These are phyloP conservation scores for Pichia sp. DNA, from an alignment of 1,139 yeast genomes.

Conservation along the genomic window DNA sequence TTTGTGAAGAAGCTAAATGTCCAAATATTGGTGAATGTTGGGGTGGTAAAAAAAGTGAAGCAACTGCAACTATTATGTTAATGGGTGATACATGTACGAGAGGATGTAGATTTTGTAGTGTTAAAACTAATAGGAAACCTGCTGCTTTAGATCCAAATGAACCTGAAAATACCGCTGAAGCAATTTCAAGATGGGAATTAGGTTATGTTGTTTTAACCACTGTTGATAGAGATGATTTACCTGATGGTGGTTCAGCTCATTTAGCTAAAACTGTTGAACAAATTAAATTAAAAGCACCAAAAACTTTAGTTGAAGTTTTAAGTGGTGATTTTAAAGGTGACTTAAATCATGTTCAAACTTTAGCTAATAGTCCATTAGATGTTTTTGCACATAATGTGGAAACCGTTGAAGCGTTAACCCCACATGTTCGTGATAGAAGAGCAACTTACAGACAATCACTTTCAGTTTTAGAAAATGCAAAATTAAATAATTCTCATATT, in stretches of 20 bases:
- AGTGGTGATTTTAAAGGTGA: slow-evolving; percentile 96
- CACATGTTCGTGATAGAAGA: slow-evolving; percentile 91
- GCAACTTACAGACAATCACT: slow-evolving; percentile 92
- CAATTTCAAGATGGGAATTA: slow-evolving; percentile 95
- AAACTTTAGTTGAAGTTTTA: slow-evolving; percentile 85
- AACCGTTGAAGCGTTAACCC: slow-evolving; percentile 93
- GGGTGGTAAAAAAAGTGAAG: slow-evolving; percentile 95
- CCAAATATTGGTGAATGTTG: slow-evolving; percentile 99
- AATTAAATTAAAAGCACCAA: slow-evolving; percentile 85
- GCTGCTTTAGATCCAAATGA: slow-evolving; percentile 90
- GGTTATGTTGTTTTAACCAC: slow-evolving; percentile 98
- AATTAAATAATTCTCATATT: slow-evolving; percentile 63
- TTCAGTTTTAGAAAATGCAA: slow-evolving; percentile 72
- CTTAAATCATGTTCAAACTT: slow-evolving; percentile 65
- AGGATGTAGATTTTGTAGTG: slow-evolving; percentile 97
- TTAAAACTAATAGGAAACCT: slow-evolving; percentile 85
- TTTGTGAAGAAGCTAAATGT: slow-evolving; percentile 97
- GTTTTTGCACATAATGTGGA: slow-evolving; percentile 97
- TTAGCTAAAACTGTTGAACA: slow-evolving; percentile 79
- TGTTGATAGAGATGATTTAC: slow-evolving; percentile 92
- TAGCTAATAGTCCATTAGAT: slow-evolving; percentile 85
- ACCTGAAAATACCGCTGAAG: slow-evolving; percentile 97
- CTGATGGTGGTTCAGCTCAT: slow-evolving; percentile 92
- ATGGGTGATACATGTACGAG: slow-evolving; percentile 98
- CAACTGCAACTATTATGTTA: slow-evolving; percentile 99